Percentiles rank a stretch among this genome's conserved stretches.
These are phyloP conservation scores for Endothia cerciana DNA, from an alignment of 2,329 filamentous ascomycete species.

Conservation along the genomic window DNA sequence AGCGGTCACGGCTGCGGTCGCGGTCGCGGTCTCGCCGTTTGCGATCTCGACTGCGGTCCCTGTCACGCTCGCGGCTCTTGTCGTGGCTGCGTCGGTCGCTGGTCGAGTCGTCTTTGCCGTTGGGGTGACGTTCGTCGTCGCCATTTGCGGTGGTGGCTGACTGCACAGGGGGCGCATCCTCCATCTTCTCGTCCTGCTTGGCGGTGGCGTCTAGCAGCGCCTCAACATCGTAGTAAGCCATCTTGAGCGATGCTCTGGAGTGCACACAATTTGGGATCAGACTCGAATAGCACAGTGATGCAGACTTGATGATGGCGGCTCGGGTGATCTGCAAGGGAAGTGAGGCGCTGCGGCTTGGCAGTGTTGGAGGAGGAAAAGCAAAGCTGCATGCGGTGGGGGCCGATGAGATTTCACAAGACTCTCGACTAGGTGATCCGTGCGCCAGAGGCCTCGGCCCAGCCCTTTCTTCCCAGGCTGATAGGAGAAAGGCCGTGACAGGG, in stretches of 20 bases:
- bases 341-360: slow-evolving; percentile 13
- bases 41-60: slow-evolving; percentile 57
- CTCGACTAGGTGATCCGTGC: slow-evolving; percentile 7
- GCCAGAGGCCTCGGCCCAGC: not conserved
- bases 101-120: slow-evolving; percentile 55
- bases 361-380: not conserved
- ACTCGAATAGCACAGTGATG: slow-evolving; percentile 5
- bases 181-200: slow-evolving; percentile 56
- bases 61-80: slow-evolving; percentile 42
- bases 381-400: slow-evolving; percentile 3
- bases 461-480: not conserved
- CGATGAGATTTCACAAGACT: slow-evolving; percentile 12
- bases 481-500: not conserved
- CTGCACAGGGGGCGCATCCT: slow-evolving; percentile 25
- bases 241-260: slow-evolving; percentile 37
- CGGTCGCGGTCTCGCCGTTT: slow-evolving; percentile 55
- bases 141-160: slow-evolving; percentile 50
- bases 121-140: slow-evolving; percentile 60
- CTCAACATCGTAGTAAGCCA: slow-evolving; percentile 82
- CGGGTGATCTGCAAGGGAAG: slow-evolving; percentile 1
- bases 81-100: slow-evolving; percentile 35
- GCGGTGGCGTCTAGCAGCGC: slow-evolving; percentile 87
- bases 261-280: not conserved
- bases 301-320: slow-evolving; percentile 3
- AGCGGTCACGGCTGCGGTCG: slow-evolving; percentile 52